Conservation (phyloP, 371 early-diverging fungal genomes). For the Coemansia sp. region DNA sequence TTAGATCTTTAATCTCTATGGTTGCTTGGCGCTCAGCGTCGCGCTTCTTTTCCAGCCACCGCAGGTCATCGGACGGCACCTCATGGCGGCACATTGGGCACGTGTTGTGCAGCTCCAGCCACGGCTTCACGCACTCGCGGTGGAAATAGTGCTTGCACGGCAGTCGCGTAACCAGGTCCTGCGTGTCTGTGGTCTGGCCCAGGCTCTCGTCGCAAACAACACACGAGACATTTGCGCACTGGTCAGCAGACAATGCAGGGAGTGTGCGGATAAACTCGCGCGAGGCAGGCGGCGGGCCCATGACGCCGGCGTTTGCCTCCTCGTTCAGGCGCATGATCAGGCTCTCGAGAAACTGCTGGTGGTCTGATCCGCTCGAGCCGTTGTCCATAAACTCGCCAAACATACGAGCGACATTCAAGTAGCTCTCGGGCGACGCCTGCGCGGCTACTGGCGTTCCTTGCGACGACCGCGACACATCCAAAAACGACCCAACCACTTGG, state of each 20-base stretch:
- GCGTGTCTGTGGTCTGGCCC: not conserved
- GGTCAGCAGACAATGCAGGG: slow-evolving; percentile 48
- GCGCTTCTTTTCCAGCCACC: slow-evolving; percentile 61
- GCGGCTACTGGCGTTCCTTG: slow-evolving; percentile 41
- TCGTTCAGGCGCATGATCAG: slow-evolving; percentile 62
- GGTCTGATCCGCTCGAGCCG: slow-evolving; percentile 50
- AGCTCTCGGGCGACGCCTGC: slow-evolving; percentile 37
- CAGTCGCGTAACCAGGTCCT: slow-evolving; percentile 55
- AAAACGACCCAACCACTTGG: slow-evolving; percentile 41
- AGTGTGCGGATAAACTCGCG: slow-evolving; percentile 60
- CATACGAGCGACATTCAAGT: slow-evolving; percentile 46
- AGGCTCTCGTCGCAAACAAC: slow-evolving; percentile 67
- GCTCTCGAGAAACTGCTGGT: slow-evolving; percentile 60
- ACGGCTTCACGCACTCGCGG: slow-evolving; percentile 49
- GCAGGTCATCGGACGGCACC: slow-evolving; percentile 68
- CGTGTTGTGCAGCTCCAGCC: slow-evolving; percentile 64
- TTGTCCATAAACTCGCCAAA: slow-evolving; percentile 57
- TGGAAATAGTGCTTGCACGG: slow-evolving; percentile 75
- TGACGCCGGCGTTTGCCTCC: slow-evolving; percentile 59
- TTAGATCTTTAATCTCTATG: slow-evolving; percentile 34
- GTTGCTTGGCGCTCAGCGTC: slow-evolving; percentile 46
- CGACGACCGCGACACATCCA: slow-evolving; percentile 30
- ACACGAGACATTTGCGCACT: slow-evolving; percentile 57
- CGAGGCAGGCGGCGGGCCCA: slow-evolving; percentile 65
- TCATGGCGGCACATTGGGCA: slow-evolving; percentile 70